Evolutionary conservation across 805 yeast species (phyloP), one percentile per base, ranked within the genome.

Genomic region (Candida adriatica): DNA sequence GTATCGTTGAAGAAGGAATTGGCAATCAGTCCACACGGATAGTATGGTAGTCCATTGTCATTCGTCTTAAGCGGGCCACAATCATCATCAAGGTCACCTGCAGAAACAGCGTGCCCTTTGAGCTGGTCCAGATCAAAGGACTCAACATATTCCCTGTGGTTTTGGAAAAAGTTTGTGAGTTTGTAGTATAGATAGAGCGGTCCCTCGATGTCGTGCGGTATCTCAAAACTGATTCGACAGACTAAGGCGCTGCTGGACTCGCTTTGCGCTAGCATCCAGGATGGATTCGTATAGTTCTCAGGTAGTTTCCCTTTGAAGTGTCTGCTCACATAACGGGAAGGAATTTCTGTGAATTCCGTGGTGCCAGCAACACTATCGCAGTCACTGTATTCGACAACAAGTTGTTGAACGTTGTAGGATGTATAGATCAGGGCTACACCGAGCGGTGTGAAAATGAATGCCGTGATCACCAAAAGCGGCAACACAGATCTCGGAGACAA

Each of bases 1-100:
- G 96, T 75, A 52, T 90, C 98, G 57, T 90, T 90, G 67, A 92
- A 90, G 56, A 73, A 58, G 0, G 96, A 85, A 59, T 90, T 90
- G 31, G 97, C 95, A 42, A 90, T 86, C 30, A 90, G 68, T 1
- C 98, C 98, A 62, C 97, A 92, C 13, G 98, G 98, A 55, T 90
- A 90, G 39, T 76, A 70, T 19, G 83, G 75, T 45, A 66, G 67
- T 18, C 83, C 80, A 15, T 70, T 68, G 6, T 54, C 44, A 31
- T 62, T 56, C 18, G 67, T 55, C 11, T 71, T 68, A 44, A 82
- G 55, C n/a, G 88, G 87, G 46, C 71, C 68, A 61, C 94, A 82
- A 38, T 56, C 62, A 25, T 58, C 48, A 37, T 61, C 66, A 14
- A 92, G 55, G 26, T 63, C 69, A 17, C 58, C 66, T 4, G 62